Percentiles rank a stretch among this genome's conserved stretches.
Conservation (phyloP, 2,329 filamentous ascomycete genomes). For the Shiraia sp. region DNA sequence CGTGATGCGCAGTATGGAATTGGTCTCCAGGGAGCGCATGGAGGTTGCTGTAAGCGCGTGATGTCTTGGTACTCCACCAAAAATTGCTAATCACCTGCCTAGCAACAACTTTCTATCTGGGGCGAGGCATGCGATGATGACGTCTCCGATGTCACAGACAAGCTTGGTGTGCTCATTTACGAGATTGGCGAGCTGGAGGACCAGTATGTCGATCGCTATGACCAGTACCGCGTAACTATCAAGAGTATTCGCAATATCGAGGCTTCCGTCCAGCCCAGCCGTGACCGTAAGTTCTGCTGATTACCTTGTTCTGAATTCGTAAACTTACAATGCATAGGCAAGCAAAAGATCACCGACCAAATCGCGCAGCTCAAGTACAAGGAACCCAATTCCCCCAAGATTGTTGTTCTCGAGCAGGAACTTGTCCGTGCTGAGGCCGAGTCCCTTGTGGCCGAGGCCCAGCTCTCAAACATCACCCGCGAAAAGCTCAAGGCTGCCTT, state of each 20-base stretch:
- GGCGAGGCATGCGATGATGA: constrained; percentile 95
- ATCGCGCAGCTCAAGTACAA: constrained; percentile 99
- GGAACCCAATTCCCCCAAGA: constrained; percentile 96
- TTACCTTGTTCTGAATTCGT: neutral
- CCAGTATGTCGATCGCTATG: constrained; percentile 97
- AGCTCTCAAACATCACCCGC: constrained; percentile 98
- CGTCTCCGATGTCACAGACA: constrained; percentile 98
- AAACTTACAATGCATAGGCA: constrained; percentile 60
- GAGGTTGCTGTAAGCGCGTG: constrained; percentile 82
- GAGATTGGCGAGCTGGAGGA: constrained; percentile 98
- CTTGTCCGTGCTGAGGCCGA: constrained; percentile 97
- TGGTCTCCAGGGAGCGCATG: constrained; percentile 94
- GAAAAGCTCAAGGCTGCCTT: constrained; percentile 99
- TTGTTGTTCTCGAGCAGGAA: constrained; percentile 97
- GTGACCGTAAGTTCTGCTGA: constrained; percentile 72
- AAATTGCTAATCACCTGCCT: constrained; percentile 18
- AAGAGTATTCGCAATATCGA: constrained; percentile 99
- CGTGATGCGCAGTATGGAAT: constrained; percentile 97
- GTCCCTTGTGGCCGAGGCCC: constrained; percentile 96
- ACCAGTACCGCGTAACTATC: constrained; percentile 98
- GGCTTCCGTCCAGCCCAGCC: constrained; percentile 94
- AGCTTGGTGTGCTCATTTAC: constrained; percentile 95
- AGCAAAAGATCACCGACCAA: constrained; percentile 98
- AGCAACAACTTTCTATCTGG: constrained; percentile 99
- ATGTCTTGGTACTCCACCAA: constrained; percentile 4